A percentile compares a stretch with the other conserved stretches of the same genome.
phyloP scores from a whole-genome alignment of 371 early-diverging fungal genomes.

The Saksenaea vasiformis region DNA sequence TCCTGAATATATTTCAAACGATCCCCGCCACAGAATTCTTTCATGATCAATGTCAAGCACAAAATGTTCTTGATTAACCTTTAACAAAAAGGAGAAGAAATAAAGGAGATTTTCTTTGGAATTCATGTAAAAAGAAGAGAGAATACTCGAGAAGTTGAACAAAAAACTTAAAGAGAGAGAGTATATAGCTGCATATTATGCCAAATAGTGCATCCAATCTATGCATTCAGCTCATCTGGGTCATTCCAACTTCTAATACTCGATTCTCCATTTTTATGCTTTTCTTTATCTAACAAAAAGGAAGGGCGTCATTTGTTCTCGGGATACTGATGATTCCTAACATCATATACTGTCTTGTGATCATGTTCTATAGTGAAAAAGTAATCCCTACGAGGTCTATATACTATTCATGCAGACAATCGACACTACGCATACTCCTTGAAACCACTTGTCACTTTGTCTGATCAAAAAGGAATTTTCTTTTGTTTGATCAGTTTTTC shows the following conservation, averaged over 20 bases:
- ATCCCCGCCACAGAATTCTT: neutral
- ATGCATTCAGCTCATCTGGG: neutral
- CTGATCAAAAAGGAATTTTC: neutral
- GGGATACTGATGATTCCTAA: neutral
- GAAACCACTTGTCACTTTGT: neutral
- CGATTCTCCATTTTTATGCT: neutral
- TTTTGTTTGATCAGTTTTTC: neutral
- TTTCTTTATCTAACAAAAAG: neutral
- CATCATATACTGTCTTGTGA: neutral
- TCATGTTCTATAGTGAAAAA: neutral
- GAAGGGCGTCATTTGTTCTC: neutral
- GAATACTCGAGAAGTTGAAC: no score
- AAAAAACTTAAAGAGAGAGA: no score
- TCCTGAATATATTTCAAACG: neutral
- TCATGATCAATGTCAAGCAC: neutral
- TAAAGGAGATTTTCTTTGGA: neutral
- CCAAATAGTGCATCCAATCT: conserved; percentile 1
- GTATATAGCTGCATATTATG: neutral
- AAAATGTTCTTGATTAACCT: neutral
- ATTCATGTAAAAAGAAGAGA: neutral
- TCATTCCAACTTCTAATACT: neutral
- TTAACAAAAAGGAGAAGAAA: neutral
- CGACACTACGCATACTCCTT: neutral
- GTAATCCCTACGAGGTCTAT: neutral
- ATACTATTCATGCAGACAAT: neutral